These are phyloP conservation scores for Metarhizium guizhouense DNA, from an alignment of 2,329 filamentous ascomycete genomes.

Conservation along the genomic window DNA sequence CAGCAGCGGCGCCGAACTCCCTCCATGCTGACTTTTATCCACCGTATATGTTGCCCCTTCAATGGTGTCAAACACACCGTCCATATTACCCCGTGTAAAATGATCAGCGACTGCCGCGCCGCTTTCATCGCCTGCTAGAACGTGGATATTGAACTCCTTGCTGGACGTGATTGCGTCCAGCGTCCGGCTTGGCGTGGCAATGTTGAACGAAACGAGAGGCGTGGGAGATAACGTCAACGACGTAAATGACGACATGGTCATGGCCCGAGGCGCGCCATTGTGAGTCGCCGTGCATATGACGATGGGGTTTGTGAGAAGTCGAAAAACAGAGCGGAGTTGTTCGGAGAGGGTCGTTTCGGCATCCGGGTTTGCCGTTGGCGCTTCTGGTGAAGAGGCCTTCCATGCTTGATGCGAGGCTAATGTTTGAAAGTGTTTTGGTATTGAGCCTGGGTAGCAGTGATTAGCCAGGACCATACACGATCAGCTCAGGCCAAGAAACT, in stretches of 20 bases:
- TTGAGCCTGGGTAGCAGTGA: not conserved
- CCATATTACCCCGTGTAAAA: slow-evolving; percentile 40
- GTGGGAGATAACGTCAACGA: slow-evolving; percentile 43
- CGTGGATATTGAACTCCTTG: slow-evolving; percentile 44
- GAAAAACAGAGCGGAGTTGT: slow-evolving; percentile 43
- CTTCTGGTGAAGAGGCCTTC: slow-evolving; percentile 19
- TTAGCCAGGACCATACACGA: not conserved
- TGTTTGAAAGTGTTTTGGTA: slow-evolving; percentile 6
- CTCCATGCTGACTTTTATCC: slow-evolving; percentile 18
- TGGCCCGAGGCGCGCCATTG: slow-evolving; percentile 30
- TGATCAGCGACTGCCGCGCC: slow-evolving; percentile 43
- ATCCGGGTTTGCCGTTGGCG: slow-evolving; percentile 27
- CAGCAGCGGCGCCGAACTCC: slow-evolving; percentile 30
- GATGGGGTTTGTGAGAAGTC: slow-evolving; percentile 43
- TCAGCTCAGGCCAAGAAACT: not conserved
- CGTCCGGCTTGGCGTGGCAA: slow-evolving; percentile 46
- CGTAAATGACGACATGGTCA: slow-evolving; percentile 54
- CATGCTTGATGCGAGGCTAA: slow-evolving; percentile 14
- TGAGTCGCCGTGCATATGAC: slow-evolving; percentile 45
- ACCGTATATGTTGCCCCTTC: slow-evolving; percentile 1
- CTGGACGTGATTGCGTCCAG: slow-evolving; percentile 38
- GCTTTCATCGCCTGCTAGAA: slow-evolving; percentile 36
- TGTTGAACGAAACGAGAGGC: slow-evolving; percentile 48
- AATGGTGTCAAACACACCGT: slow-evolving; percentile 24
- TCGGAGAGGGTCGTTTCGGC: slow-evolving; percentile 28